Conservation (phyloP, 2,329 filamentous ascomycete genomes). For the Aureobasidium sp. region DNA sequence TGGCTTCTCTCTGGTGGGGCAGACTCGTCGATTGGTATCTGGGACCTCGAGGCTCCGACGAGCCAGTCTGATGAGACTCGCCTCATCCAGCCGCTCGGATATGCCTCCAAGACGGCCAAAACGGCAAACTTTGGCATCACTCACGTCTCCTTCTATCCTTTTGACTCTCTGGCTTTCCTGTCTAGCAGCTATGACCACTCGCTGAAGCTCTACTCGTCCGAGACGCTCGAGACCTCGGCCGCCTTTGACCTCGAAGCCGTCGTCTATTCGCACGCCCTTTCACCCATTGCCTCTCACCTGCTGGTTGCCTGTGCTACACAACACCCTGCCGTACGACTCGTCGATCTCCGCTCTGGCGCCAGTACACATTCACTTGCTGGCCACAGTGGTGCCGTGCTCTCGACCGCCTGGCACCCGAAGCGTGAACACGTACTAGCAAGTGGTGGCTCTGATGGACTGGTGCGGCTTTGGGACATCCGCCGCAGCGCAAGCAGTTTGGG, state of each 20-base stretch:
- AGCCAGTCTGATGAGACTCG: slow-evolving; percentile 18
- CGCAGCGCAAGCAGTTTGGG: slow-evolving; percentile 69
- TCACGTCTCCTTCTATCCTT: slow-evolving; percentile 68
- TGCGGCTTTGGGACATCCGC: slow-evolving; percentile 81
- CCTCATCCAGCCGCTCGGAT: slow-evolving; percentile 40
- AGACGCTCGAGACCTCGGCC: slow-evolving; percentile 52
- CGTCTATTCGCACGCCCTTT: slow-evolving; percentile 70
- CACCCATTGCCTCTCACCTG: slow-evolving; percentile 61
- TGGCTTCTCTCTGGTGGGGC: slow-evolving; percentile 80
- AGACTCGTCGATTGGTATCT: slow-evolving; percentile 75
- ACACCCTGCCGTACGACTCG: slow-evolving; percentile 71
- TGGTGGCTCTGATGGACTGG: slow-evolving; percentile 74
- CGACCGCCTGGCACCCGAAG: slow-evolving; percentile 71
- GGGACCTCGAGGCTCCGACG: slow-evolving; percentile 65
- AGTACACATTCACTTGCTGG: slow-evolving; percentile 46
- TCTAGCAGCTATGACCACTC: slow-evolving; percentile 72
- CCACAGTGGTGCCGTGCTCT: slow-evolving; percentile 47
- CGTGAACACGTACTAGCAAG: slow-evolving; percentile 73
- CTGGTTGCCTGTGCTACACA: slow-evolving; percentile 85
- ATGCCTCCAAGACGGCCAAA: slow-evolving; percentile 28
- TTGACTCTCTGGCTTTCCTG: slow-evolving; percentile 66
- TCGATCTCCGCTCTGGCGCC: slow-evolving; percentile 77
- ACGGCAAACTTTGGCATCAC: slow-evolving; percentile 65
- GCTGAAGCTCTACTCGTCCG: slow-evolving; percentile 65
- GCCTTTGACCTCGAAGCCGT: slow-evolving; percentile 61